Base-by-base conservation (phyloP, 2,329 filamentous ascomycete species). In the Phyllosticta paracitricarpa region DNA sequence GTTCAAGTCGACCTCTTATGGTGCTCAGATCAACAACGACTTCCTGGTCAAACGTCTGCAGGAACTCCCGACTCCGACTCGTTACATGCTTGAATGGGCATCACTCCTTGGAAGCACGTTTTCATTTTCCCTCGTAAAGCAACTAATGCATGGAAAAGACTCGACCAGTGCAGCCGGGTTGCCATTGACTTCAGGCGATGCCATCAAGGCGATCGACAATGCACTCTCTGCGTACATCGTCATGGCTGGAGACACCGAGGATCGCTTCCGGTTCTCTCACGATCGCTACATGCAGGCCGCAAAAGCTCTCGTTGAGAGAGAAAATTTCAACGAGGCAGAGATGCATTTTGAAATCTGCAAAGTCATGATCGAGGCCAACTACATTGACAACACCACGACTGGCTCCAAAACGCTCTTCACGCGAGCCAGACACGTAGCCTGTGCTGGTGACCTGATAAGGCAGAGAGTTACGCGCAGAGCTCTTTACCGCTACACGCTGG, bases 301-400 rank as follows among this genome's bases (percentile, higher is more conserved):
- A 5, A 79, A 83, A 14, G 66, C 63, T 6, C 63, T 69, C 2
- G 58, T 96, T 58, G 60, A 62, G 14, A 84, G 83, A 64, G 86
- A 92, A 69, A 85, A 84, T 68, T 78, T 76, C 57, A 85, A 88
- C 61, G 77, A 82, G 24, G 78, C 82, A 22, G 88, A 89, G 67
- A 97, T 97, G 92, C 91, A 97, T 73, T 97, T 92, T 67, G 85
- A 91, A 54, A 90, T 97, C 67, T 88, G 89, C 0, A 87, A 90
- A 69, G 88, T 87, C 0, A 83, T 97, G 65, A 84, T 92, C 72
- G 88, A 89, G 66, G 87, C 91, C 67, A 84, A 77, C 24, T 76
- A 78, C 7, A 74, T 82, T 25, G 63, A 67, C 7, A 85, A 91
- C 63, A 78, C 83, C 1, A 81, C 81, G 57, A 81, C 82, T 26